Evolutionary conservation across 208 protist species (phyloP).

Genomic region (Vickermania ingenoplastis): DNA sequence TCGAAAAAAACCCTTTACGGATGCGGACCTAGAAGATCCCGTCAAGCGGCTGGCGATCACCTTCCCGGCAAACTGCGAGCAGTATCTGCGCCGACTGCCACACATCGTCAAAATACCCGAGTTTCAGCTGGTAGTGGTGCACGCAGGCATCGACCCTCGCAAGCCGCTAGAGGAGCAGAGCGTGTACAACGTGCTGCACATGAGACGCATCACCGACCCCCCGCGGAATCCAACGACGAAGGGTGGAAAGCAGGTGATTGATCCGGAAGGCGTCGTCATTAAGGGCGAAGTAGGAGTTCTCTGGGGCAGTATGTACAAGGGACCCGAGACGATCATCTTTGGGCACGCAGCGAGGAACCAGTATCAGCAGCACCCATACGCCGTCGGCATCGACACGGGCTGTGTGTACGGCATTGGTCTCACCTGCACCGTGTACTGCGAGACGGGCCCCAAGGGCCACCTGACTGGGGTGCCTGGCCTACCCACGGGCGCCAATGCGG

Average conservation of each 20-base stretch:
- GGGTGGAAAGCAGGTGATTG: conserved; percentile 9
- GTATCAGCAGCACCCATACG: conserved; percentile 63
- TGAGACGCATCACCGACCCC: conserved; percentile 49
- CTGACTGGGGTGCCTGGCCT: conserved; percentile 65
- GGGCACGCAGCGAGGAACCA: conserved; percentile 80
- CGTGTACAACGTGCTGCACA: conserved; percentile 75
- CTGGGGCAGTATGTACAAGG: conserved; percentile 68
- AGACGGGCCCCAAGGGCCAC: conserved; percentile 24
- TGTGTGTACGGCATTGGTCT: conserved; percentile 82
- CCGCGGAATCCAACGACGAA: background rate
- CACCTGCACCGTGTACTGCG: conserved; percentile 64
- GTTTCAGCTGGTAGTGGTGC: conserved; percentile 76
- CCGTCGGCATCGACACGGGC: conserved; percentile 83
- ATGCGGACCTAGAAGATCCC: conserved; percentile 55
- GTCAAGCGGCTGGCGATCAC: conserved; percentile 64
- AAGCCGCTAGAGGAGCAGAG: conserved; percentile 49
- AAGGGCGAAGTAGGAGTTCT: conserved; percentile 51
- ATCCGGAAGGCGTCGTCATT: conserved; percentile 22
- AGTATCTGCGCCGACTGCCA: conserved; percentile 72
- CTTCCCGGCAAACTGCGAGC: conserved; percentile 63
- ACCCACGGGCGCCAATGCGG: conserved; percentile 53
- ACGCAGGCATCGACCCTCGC: conserved; percentile 71
- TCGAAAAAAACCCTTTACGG: conserved; percentile 30
- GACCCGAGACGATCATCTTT: conserved; percentile 80
- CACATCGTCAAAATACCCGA: conserved; percentile 77